Evolutionary conservation across 495 filamentous ascomycete genomes (phyloP), one percentile per base, ranked within the genome.

Genomic region (Astrothelium subdiscretum): DNA sequence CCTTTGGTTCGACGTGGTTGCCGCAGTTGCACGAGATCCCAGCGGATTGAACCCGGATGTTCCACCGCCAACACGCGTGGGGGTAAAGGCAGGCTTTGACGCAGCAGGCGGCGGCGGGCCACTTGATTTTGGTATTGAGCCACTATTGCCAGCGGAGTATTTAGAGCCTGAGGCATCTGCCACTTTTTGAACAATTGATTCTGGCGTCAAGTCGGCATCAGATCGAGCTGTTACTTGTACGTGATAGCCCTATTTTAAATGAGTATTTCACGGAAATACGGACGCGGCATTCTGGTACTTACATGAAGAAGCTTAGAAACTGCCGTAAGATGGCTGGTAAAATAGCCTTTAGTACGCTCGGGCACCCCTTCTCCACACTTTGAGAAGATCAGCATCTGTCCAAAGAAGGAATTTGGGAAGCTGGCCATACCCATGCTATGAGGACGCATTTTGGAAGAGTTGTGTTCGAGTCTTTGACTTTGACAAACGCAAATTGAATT

Each of bases 311-410:
- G 79, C 73, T 95, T 96, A 32, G 90, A 85, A 31, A 97, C 90
- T 20, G 89, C 85, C 63, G 89, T 85, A 22, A 92, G 73, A 76
- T 99, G 91, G 70, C 91, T 96, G 35, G 90, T 97, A 69, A 97
- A 99, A 71, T 97, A 97, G 27, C 94, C 94, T 71, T 97, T 97
- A 18, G 92, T 97, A 67, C 92, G 81, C 77, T 97, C 94, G 8
- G 94, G 94, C n/a, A 99, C 94, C 62, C 95, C 95, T 68, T 95
- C 92, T 44, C 94, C 94, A 72, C 94, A 99, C 74, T 79, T 62
- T 60, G 62, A 69, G 67, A 54, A 54, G 42, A 54, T 57, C 51
- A 62, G 59, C 35, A 31, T 26, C 18, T 3, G 3, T 24, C 15
- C 20, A 58, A 29, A 22, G 6, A 27, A 43, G 20, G 63, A 51